Conservation (phyloP, 1,284 basidiomycete species). For the Trichosporon sp. region DNA sequence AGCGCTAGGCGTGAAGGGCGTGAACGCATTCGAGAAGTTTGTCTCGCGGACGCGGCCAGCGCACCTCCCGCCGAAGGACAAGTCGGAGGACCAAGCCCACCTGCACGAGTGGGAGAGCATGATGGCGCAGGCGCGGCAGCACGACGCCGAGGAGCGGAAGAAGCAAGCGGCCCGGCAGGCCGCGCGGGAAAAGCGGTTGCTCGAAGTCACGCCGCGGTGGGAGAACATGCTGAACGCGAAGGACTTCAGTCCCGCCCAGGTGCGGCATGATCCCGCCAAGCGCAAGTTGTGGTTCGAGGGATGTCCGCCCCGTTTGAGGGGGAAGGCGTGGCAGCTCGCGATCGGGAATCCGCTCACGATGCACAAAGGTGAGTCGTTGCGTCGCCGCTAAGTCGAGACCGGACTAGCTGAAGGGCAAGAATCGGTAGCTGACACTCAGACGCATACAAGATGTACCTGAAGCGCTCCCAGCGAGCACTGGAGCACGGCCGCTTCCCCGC, state of each 20-base stretch:
- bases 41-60: constrained; percentile 65
- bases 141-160: constrained; percentile 42
- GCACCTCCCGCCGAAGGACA: constrained; percentile 80
- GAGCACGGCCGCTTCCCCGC: constrained; percentile 72
- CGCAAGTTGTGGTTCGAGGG: constrained; percentile 89
- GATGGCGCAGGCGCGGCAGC: constrained; percentile 65
- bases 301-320: constrained; percentile 81
- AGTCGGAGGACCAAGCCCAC: constrained; percentile 79
- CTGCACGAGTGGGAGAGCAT: constrained; percentile 85
- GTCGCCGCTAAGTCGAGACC: no score
- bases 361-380: constrained; percentile 68
- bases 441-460: constrained; percentile 70
- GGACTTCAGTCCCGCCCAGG: constrained; percentile 31
- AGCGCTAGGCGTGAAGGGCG: constrained; percentile 44
- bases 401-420: no score
- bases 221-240: constrained; percentile 49
- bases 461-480: constrained; percentile 73
- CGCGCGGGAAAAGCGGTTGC: constrained; percentile 47
- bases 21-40: constrained; percentile 55
- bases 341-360: constrained; percentile 87
- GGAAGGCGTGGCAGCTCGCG: constrained; percentile 81
- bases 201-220: constrained; percentile 48
- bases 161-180: constrained; percentile 34
- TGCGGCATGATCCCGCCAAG: constrained; percentile 58
- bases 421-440: constrained; percentile 60